phyloP scores from a whole-genome alignment of 371 early-diverging fungal genomes.

The Saksenaea vasiformis region DNA sequence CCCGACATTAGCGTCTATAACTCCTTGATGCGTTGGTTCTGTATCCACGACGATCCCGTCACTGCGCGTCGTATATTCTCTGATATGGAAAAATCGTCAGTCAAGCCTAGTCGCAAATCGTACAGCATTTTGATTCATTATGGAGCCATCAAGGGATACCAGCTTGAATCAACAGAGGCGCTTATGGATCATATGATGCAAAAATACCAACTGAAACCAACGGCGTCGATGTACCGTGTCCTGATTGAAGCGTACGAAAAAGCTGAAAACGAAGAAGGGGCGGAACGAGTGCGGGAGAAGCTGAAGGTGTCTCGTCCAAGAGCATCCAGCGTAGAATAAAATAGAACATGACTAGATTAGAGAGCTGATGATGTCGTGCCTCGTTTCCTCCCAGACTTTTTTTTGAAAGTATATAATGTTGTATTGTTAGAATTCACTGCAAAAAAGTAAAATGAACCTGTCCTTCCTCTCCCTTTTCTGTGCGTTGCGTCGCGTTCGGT shows the following conservation, averaged over 20 bases:
- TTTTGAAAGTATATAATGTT: no score
- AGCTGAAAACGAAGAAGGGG: slow-evolving; percentile 37
- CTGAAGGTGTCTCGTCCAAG: background rate
- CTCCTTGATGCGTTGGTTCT: slow-evolving; percentile 43
- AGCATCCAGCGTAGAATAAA: background rate
- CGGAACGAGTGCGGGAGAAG: slow-evolving; percentile 25
- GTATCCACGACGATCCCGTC: slow-evolving; percentile 29
- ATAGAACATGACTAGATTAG: background rate
- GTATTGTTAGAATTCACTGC: no score
- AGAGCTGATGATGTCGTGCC: no score
- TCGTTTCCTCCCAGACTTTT: no score
- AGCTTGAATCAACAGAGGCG: slow-evolving; percentile 36
- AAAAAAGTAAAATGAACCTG: no score
- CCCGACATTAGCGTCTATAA: slow-evolving; percentile 34
- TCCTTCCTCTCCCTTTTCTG: no score
- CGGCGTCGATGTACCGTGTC: slow-evolving; percentile 39
- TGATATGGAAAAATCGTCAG: slow-evolving; percentile 35
- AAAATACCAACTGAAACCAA: slow-evolving; percentile 33
- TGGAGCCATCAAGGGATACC: slow-evolving; percentile 37
- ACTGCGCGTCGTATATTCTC: slow-evolving; percentile 34
- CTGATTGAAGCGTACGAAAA: slow-evolving; percentile 42
- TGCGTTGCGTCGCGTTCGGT: no score
- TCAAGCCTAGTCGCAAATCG: slow-evolving; percentile 40
- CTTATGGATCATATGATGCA: slow-evolving; percentile 41
- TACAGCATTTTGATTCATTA: slow-evolving; percentile 47